These are phyloP conservation scores for Neofusicoccum sp. DNA, from an alignment of 2,329 filamentous ascomycete species.

Conservation along the genomic window DNA sequence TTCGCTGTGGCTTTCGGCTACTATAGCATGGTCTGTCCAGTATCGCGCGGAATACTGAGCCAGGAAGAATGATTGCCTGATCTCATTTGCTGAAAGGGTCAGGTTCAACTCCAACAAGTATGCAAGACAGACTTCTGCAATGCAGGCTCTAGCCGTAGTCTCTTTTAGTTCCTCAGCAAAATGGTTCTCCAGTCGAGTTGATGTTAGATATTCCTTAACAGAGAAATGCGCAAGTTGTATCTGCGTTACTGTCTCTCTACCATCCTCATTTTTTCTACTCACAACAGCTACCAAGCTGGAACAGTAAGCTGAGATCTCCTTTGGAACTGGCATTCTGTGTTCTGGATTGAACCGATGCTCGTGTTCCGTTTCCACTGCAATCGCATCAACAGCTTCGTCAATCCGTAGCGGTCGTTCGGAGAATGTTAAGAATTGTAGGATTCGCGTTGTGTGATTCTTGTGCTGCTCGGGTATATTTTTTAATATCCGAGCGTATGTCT, in stretches of 20 bases:
- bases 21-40: neutral
- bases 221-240: neutral
- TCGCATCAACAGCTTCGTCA: conserved; percentile 1
- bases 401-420: neutral
- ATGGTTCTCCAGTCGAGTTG: neutral
- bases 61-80: neutral
- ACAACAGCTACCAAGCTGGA: neutral
- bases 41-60: neutral
- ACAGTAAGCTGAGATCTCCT: neutral
- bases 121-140: neutral
- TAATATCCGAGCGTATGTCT: conserved; percentile 22
- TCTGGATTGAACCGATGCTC: neutral
- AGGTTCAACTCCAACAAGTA: neutral
- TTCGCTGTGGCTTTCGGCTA: neutral
- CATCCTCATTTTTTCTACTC: neutral
- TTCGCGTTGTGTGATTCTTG: neutral
- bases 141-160: neutral
- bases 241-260: neutral
- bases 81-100: neutral
- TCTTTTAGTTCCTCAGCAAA: neutral
- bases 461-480: neutral
- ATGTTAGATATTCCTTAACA: neutral
- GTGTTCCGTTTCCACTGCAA: neutral
- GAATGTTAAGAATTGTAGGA: conserved; percentile 19
- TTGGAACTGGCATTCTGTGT: neutral